Conservation (phyloP, 2,329 filamentous ascomycete species). For the Zymoseptoria tritici region DNA sequence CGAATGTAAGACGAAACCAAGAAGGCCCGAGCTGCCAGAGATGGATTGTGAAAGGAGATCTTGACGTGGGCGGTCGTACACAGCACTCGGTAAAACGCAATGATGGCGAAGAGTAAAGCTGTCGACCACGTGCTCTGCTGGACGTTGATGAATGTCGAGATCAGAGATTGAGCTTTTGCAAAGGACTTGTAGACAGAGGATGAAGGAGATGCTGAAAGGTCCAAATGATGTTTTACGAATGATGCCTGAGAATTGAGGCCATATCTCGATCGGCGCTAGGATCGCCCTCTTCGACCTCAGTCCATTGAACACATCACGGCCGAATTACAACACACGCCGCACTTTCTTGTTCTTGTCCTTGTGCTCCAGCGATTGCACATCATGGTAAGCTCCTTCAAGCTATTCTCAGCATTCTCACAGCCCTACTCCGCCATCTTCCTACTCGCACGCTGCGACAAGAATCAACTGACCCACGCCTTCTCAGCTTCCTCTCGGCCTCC, state of each 20-base stretch:
- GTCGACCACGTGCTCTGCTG: not conserved
- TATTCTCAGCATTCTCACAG: fast-evolving
- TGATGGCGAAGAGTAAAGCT: not conserved
- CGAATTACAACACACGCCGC: not conserved
- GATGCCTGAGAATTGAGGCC: not conserved
- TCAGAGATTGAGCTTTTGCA: not conserved
- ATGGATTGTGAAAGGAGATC: no score
- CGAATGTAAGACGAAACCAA: no score
- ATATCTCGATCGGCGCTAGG: not conserved
- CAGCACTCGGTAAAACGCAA: not conserved
- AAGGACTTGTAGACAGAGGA: not conserved
- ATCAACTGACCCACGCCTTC: not conserved
- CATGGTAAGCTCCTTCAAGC: not conserved
- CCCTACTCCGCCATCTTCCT: not conserved
- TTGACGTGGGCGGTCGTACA: no score
- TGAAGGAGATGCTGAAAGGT: not conserved
- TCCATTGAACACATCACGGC: not conserved
- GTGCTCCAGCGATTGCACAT: not conserved
- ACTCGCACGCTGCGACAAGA: not conserved
- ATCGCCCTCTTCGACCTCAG: not conserved
- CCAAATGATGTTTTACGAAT: not conserved
- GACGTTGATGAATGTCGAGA: not conserved
- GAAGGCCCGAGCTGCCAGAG: no score
- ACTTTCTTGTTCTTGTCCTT: not conserved
- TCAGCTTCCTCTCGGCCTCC: conserved; percentile 66